phyloP scores from a whole-genome alignment of 192 early-diverging fungal genomes.

The Linnemannia exigua region DNA sequence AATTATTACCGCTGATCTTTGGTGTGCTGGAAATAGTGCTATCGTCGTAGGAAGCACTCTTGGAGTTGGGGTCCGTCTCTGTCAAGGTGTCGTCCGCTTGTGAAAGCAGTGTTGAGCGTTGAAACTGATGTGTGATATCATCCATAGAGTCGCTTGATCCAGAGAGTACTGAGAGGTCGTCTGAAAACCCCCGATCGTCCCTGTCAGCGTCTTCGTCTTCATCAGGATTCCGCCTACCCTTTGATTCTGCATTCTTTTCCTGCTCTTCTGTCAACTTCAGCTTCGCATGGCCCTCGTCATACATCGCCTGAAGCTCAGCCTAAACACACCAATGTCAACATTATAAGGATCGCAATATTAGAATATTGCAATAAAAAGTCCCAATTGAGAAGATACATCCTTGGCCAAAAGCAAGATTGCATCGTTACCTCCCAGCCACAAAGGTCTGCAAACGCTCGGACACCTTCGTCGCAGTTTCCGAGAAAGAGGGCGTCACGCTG shows the following conservation, averaged over 20 bases:
- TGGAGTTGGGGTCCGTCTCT: not conserved
- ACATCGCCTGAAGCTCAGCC: slow-evolving; percentile 49
- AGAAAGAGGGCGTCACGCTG: slow-evolving; percentile 85
- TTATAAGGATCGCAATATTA: not conserved
- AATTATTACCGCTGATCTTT: not conserved
- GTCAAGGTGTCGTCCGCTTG: not conserved
- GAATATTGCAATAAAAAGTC: not conserved
- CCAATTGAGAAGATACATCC: too few relatives aligned
- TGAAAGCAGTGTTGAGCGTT: slow-evolving; percentile 23
- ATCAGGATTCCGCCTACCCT: not conserved
- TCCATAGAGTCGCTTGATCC: slow-evolving; percentile 17
- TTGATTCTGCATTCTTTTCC: not conserved
- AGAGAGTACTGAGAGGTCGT: not conserved
- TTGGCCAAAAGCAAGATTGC: not conserved
- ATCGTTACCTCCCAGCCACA: slow-evolving; percentile 79
- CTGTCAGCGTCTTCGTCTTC: slow-evolving; percentile 37
- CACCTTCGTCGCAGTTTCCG: slow-evolving; percentile 90
- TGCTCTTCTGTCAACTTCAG: slow-evolving; percentile 21
- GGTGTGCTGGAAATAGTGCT: not conserved
- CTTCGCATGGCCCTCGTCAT: slow-evolving; percentile 29
- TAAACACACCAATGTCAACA: not conserved
- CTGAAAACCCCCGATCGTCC: slow-evolving; percentile 21
- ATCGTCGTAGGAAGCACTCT: not conserved
- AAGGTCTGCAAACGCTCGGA: slow-evolving; percentile 73
- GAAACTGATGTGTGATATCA: slow-evolving; percentile 36